These are phyloP conservation scores for Bacidia gigantensis DNA, from an alignment of 495 filamentous ascomycete genomes.

Conservation along the genomic window DNA sequence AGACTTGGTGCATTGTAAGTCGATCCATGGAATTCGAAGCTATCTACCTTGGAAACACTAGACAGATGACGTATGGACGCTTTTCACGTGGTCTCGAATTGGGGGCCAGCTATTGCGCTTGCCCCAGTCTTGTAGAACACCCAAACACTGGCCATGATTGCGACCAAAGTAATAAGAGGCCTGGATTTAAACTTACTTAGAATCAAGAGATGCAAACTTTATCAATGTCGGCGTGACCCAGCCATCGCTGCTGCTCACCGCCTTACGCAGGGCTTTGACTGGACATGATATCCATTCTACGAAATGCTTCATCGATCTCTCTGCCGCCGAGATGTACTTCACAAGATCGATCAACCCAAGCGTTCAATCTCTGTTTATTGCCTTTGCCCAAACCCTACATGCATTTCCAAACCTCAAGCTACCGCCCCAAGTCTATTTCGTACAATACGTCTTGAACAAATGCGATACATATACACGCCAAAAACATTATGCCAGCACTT, in stretches of 20 bases:
- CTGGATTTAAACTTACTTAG: neutral
- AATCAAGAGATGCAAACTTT: neutral
- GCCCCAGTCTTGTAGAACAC: neutral
- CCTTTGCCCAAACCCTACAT: too few species aligned
- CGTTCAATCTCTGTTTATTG: too few species aligned
- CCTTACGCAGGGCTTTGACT: too few species aligned
- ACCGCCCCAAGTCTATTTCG: too few species aligned
- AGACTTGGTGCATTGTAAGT: neutral
- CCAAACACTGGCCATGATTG: neutral
- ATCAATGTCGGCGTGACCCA: neutral
- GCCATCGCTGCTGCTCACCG: neutral
- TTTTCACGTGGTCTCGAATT: neutral
- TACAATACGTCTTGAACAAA: too few species aligned
- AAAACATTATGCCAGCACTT: neutral
- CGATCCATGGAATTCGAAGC: neutral
- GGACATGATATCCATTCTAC: too few species aligned
- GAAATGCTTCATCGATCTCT: too few species aligned
- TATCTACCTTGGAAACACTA: conserved; percentile 5
- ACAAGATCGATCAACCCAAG: too few species aligned
- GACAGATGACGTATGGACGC: neutral
- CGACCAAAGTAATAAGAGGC: neutral
- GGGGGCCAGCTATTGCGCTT: neutral
- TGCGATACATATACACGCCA: too few species aligned
- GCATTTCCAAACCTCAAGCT: too few species aligned
- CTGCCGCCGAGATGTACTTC: too few species aligned